Evolutionary conservation across 192 early-diverging fungal genomes (phyloP), one percentile per base, ranked within the genome.

Genomic region (Diversispora eburnea): DNA sequence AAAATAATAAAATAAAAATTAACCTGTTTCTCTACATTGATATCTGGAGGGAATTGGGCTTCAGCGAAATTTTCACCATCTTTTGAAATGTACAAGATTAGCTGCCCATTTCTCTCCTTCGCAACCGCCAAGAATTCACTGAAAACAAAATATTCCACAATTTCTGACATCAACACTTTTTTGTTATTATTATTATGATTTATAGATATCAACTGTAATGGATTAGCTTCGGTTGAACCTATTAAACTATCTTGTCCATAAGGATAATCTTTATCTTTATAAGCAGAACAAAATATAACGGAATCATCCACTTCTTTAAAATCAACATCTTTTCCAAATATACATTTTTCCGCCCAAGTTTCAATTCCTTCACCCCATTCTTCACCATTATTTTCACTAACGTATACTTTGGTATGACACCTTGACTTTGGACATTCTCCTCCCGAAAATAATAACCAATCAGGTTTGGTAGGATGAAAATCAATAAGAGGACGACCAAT

Each of bases 391-490:
- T 95, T 85, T 39, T 84, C 77, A 22, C 93, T 91, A 47, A 87
- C 79, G 75, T 85, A 93, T 46, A 89, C 87, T 70, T 86, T 81
- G 3, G 94, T 90, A 79, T 90, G 88, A 78, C 91, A 93, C 20
- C 76, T 75, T 6, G 79, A 74, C 3, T 43, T 20, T 47, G 63
- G 2, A 65, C 66, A 33, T 33, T 33, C 84, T 47, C 91, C 88
- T 25, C 88, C 92, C 7, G 94, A 79, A 84, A 89, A 94, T 6
- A 95, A 78, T 58, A 95, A 82, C 92, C 94, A 98, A 76, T 98
- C 94, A 7, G 86, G 78, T 70, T 98, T 86, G 8, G 80, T 80
- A 3, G 95, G 93, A 77, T 96, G 95, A 69, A 95, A 97, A 78
- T 98, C 95, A 1, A 99, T 33, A 5, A 96, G 76, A 10, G 85